These are phyloP conservation scores for Aspergillus thermomutatus DNA, from an alignment of 2,329 filamentous ascomycete genomes.

Conservation along the genomic window DNA sequence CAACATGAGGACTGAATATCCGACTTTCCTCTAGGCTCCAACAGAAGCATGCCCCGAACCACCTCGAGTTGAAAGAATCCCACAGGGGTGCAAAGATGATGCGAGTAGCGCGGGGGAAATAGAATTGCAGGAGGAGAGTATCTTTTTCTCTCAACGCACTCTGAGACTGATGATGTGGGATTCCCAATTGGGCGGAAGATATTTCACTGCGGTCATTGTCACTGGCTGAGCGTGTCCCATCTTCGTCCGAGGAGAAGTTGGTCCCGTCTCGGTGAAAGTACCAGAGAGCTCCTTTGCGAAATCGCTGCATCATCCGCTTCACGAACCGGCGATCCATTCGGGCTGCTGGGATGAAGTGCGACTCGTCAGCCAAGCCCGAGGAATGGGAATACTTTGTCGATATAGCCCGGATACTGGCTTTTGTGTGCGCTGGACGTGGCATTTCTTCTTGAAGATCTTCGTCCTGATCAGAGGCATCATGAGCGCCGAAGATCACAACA, in stretches of 20 bases:
- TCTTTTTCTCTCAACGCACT: background rate
- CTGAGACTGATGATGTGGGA: too few species aligned
- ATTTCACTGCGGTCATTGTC: background rate
- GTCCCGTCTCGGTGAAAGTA: constrained; percentile 14
- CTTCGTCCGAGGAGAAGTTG: constrained; percentile 12
- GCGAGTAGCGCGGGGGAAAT: constrained; percentile 21
- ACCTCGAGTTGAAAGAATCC: constrained; percentile 39
- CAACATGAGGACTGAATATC: constrained; percentile 32
- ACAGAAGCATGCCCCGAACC: constrained; percentile 39
- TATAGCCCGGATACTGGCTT: too few species aligned
- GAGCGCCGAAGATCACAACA: constrained; percentile 39
- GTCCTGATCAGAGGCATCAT: constrained; percentile 7
- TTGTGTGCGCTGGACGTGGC: too few species aligned
- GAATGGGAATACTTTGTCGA: too few species aligned
- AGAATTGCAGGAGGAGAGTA: background rate
- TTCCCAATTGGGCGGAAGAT: too few species aligned
- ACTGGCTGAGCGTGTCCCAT: background rate
- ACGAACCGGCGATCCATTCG: constrained; percentile 5
- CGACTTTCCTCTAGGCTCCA: constrained; percentile 27
- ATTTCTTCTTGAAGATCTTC: too few species aligned
- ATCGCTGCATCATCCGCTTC: constrained; percentile 7
- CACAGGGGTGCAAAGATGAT: constrained; percentile 45
- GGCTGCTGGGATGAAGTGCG: background rate
- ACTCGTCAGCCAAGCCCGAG: too few species aligned
- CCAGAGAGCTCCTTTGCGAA: constrained; percentile 9